Conservation (phyloP, 495 filamentous ascomycete genomes). For the Astrothelium subdiscretum region DNA sequence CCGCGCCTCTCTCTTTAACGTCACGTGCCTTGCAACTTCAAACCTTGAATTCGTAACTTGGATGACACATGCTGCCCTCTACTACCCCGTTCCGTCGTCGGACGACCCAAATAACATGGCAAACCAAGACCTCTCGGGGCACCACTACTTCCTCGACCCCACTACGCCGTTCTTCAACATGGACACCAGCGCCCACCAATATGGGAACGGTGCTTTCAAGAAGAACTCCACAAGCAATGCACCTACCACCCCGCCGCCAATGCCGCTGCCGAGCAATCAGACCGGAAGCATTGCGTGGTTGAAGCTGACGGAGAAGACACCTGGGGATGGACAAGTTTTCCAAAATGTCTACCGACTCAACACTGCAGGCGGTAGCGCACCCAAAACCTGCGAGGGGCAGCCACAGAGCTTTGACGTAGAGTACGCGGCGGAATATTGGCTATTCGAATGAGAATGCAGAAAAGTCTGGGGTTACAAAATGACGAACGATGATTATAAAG, state of each 20-base stretch:
- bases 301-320: slow-evolving; percentile 30
- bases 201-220: slow-evolving; percentile 50
- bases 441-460: slow-evolving; percentile 14
- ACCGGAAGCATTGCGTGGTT: slow-evolving; percentile 65
- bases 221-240: slow-evolving; percentile 41
- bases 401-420: slow-evolving; percentile 52
- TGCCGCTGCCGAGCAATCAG: slow-evolving; percentile 36
- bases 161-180: slow-evolving; percentile 72
- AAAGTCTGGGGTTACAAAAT: neutral
- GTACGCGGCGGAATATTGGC: slow-evolving; percentile 68
- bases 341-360: slow-evolving; percentile 68
- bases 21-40: slow-evolving; percentile 61
- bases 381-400: slow-evolving; percentile 60
- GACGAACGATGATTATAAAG: neutral
- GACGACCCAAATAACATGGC: slow-evolving; percentile 32
- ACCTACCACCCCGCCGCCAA: slow-evolving; percentile 39
- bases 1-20: slow-evolving; percentile 77
- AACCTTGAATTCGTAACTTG: slow-evolving; percentile 52
- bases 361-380: slow-evolving; percentile 72
- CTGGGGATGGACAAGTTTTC: slow-evolving; percentile 39
- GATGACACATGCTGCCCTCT: slow-evolving; percentile 41
- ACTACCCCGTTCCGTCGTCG: slow-evolving; percentile 34
- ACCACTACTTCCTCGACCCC: slow-evolving; percentile 61
- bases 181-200: slow-evolving; percentile 40
- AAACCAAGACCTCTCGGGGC: slow-evolving; percentile 52